phyloP scores from a whole-genome alignment of 495 filamentous ascomycete species.

The Aspergillus ellipticus region DNA sequence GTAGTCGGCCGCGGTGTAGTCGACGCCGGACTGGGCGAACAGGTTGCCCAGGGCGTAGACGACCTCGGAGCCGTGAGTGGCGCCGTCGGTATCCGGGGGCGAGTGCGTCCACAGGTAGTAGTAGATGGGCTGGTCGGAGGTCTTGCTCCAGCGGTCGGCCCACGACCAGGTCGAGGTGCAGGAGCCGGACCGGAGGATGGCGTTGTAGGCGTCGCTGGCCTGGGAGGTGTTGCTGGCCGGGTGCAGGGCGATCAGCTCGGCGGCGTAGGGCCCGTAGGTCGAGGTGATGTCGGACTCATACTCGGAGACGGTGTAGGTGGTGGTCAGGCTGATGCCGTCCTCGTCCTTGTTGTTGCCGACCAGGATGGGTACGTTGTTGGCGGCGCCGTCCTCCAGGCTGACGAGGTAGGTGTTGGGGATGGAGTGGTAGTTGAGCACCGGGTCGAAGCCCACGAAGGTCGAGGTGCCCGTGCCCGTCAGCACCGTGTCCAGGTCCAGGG shows the following conservation, averaged over 20 bases:
- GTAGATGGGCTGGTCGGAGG: neutral
- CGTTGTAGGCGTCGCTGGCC: neutral
- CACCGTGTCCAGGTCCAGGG: neutral
- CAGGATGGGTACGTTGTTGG: neutral
- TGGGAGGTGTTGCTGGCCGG: neutral
- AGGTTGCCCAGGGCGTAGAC: neutral
- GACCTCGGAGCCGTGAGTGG: neutral
- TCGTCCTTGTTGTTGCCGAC: neutral
- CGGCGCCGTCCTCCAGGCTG: neutral
- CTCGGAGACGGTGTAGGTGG: neutral
- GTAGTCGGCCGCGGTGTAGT: neutral
- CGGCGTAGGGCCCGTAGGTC: neutral
- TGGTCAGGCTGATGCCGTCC: neutral
- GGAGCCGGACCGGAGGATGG: neutral
- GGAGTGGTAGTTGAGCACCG: neutral
- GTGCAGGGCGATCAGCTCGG: neutral
- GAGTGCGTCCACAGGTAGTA: neutral
- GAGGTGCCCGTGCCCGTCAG: neutral
- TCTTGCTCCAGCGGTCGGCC: neutral
- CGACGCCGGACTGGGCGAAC: neutral
- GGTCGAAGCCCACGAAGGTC: neutral
- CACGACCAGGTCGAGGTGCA: neutral
- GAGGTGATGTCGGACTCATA: neutral
- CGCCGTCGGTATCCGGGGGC: neutral
- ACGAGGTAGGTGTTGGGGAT: neutral